Evolutionary conservation across 148 eudicot species (phyloP).

Genomic region (Polygonum maritimum): DNA sequence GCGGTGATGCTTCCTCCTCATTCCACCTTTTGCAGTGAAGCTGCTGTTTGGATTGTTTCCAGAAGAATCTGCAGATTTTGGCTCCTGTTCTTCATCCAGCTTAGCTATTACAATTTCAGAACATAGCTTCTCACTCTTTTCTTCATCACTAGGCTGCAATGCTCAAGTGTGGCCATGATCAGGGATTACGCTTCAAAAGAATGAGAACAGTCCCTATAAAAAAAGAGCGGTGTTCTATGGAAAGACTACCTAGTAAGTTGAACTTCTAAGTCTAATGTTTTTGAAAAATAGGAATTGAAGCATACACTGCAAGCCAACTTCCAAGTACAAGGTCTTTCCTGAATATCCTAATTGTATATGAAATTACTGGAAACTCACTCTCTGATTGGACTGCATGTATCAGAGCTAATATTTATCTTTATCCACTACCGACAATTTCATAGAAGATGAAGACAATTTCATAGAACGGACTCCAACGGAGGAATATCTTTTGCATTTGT

Average conservation of each 20-base stretch:
- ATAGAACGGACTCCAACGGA: neutral
- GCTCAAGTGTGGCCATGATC: neutral
- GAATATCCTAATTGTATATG: neutral
- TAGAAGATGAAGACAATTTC: neutral
- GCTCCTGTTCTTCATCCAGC: conserved; percentile 33
- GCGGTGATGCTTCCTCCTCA: conserved; percentile 94
- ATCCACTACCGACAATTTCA: neutral
- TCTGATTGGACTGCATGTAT: neutral
- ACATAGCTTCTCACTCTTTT: conserved; percentile 28
- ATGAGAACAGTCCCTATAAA: neutral
- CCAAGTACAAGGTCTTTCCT: neutral
- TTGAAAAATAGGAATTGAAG: no score
- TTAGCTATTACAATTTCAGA: conserved; percentile 22
- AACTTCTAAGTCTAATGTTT: neutral
- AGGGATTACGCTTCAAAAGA: neutral
- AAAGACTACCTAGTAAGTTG: neutral
- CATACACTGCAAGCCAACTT: neutral
- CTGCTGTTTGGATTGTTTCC: conserved; percentile 47
- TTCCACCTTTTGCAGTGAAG: conserved; percentile 58
- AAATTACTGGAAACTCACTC: neutral
- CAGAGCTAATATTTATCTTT: neutral
- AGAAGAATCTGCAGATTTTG: conserved; percentile 29
- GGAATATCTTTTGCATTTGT: neutral
- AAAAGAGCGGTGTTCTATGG: neutral
- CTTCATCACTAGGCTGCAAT: conserved; percentile 35